Conservation (phyloP, 2,329 filamentous ascomycete species). For the Ceratocystiopsis minuta region DNA sequence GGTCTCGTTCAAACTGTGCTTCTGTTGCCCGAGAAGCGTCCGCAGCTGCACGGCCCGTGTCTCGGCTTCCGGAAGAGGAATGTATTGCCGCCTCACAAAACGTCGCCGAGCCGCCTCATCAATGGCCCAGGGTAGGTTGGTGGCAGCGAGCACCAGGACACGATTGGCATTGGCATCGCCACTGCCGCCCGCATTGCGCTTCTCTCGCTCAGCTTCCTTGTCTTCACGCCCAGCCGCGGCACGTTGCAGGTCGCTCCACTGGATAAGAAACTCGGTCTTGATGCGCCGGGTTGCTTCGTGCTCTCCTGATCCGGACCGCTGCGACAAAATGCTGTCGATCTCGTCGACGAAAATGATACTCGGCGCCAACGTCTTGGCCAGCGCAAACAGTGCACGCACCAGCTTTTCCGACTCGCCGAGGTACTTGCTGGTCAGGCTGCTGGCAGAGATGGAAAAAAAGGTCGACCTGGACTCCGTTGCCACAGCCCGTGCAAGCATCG, state of each 20-base stretch:
- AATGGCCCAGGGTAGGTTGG: constrained; percentile 93
- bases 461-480: constrained; percentile 89
- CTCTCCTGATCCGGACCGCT: constrained; percentile 66
- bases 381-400: constrained; percentile 72
- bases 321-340: constrained; percentile 82
- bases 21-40: constrained; percentile 70
- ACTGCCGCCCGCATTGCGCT: constrained; percentile 18
- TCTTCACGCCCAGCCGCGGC: constrained; percentile 71
- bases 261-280: constrained; percentile 95
- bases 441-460: constrained; percentile 93
- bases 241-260: constrained; percentile 80
- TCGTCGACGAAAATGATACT: constrained; percentile 98
- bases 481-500: constrained; percentile 87
- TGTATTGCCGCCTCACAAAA: constrained; percentile 90
- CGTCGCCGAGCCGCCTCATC: constrained; percentile 82
- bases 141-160: constrained; percentile 85
- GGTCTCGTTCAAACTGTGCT: constrained; percentile 53
- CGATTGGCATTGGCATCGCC: constrained; percentile 52
- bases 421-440: constrained; percentile 87
- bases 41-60: constrained; percentile 65
- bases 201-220: constrained; percentile 48
- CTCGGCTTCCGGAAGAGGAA: constrained; percentile 72
- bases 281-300: constrained; percentile 86
- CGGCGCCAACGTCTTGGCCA: constrained; percentile 79
- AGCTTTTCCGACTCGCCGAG: constrained; percentile 93